These are phyloP conservation scores for Zalaria sp. DNA, from an alignment of 2,329 filamentous ascomycete species.

Conservation along the genomic window DNA sequence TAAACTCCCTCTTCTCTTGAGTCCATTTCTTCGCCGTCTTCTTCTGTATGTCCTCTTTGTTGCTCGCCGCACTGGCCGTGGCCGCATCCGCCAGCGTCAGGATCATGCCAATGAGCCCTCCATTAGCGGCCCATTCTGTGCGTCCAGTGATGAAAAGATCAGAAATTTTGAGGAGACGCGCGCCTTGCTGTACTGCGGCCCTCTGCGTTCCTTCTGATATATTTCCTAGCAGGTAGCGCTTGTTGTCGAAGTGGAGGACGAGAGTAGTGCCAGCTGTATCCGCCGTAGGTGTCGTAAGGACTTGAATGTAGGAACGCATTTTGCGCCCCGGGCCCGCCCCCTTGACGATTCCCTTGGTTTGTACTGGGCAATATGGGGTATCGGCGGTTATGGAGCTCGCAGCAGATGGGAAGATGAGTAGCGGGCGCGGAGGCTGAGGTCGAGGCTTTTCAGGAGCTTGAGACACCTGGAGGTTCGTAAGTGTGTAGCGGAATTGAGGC, in stretches of 20 bases:
- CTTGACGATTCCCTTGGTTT: too few species aligned
- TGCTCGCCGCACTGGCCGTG: slow-evolving; percentile 30
- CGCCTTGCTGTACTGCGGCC: slow-evolving; percentile 52
- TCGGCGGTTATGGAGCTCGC: not conserved
- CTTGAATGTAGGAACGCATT: slow-evolving; percentile 64
- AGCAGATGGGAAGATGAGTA: too few species aligned
- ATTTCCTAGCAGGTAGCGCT: slow-evolving; percentile 75
- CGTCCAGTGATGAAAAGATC: slow-evolving; percentile 74
- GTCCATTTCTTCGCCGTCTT: slow-evolving; percentile 7
- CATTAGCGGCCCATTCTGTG: slow-evolving; percentile 60
- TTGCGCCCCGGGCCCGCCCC: not conserved
- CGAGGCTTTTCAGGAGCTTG: too few species aligned
- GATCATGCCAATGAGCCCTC: slow-evolving; percentile 73
- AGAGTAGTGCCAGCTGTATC: slow-evolving; percentile 75
- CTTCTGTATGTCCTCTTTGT: slow-evolving; percentile 26
- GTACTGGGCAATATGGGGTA: not conserved
- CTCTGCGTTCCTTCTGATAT: slow-evolving; percentile 76
- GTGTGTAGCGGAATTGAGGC: too few species aligned
- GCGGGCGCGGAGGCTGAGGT: too few species aligned
- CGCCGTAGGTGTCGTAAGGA: slow-evolving; percentile 70
- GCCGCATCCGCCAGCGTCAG: slow-evolving; percentile 65
- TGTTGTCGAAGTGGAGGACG: slow-evolving; percentile 64
- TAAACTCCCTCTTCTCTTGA: slow-evolving; percentile 18
- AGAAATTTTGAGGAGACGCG: slow-evolving; percentile 49
- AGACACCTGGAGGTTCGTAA: too few species aligned